A percentile compares a stretch with the other conserved stretches of the same genome.
phyloP scores from a whole-genome alignment of 768 basidiomycete genomes.

The Coprinellus micaceus region DNA sequence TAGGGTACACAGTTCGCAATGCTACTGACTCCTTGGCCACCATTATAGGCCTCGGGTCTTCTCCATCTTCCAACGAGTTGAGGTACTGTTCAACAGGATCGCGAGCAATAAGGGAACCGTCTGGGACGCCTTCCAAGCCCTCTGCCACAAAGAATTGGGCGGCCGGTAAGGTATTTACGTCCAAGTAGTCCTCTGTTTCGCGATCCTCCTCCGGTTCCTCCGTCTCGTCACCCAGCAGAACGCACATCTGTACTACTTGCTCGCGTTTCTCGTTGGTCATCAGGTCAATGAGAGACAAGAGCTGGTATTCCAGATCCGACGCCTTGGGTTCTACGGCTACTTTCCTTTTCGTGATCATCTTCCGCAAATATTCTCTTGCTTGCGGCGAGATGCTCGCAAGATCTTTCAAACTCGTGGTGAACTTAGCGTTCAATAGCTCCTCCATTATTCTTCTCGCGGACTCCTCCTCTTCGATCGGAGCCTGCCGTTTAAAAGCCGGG shows the following conservation, averaged over 20 bases:
- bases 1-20: conserved; percentile 5
- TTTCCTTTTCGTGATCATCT: background rate
- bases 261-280: background rate
- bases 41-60: background rate
- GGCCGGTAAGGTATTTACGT: background rate
- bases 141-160: background rate
- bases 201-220: background rate
- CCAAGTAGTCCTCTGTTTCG: background rate
- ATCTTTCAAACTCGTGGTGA: conserved; percentile 1
- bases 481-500: background rate
- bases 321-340: background rate
- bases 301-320: background rate
- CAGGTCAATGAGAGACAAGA: background rate
- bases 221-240: background rate
- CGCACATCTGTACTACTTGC: background rate
- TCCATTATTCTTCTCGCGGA: background rate
- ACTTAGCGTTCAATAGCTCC: background rate
- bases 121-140: background rate
- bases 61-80: background rate
- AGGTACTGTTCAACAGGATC: conserved; percentile 7
- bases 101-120: background rate
- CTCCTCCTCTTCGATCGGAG: background rate
- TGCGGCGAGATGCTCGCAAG: background rate
- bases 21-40: conserved; percentile 8
- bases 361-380: background rate